phyloP scores from a whole-genome alignment of 768 basidiomycete genomes.

The Boletus vinaceobasis region DNA sequence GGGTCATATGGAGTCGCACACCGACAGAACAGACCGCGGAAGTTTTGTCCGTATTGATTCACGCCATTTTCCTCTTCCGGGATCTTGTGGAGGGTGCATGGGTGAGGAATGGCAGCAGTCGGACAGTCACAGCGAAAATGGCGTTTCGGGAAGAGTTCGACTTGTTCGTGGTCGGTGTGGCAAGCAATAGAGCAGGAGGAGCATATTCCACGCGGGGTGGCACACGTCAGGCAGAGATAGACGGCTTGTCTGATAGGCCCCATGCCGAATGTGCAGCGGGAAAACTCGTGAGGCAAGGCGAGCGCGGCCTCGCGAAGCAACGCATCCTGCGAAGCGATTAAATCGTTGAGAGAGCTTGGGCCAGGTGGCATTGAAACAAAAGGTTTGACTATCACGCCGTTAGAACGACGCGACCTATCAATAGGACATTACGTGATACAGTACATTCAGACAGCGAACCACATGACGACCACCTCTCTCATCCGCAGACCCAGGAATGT shows the following conservation, averaged over 20 bases:
- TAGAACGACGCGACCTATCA: background rate
- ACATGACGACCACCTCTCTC: too few species aligned
- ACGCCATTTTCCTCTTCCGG: slow-evolving; percentile 51
- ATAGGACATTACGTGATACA: background rate
- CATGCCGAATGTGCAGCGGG: slow-evolving; percentile 59
- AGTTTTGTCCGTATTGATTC: slow-evolving; percentile 76
- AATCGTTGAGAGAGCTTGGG: slow-evolving; percentile 37
- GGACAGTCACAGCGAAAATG: slow-evolving; percentile 85
- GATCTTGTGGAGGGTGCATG: slow-evolving; percentile 59
- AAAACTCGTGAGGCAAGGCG: slow-evolving; percentile 60
- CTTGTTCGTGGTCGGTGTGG: slow-evolving; percentile 81
- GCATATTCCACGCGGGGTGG: slow-evolving; percentile 65
- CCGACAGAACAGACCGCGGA: slow-evolving; percentile 66
- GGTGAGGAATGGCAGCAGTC: slow-evolving; percentile 54
- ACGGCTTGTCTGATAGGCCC: slow-evolving; percentile 72
- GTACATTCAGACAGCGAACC: too few species aligned
- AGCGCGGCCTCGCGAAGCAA: slow-evolving; percentile 37
- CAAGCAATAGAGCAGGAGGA: slow-evolving; percentile 84
- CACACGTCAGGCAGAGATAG: slow-evolving; percentile 77
- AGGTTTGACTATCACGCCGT: background rate
- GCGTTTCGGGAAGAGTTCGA: slow-evolving; percentile 85
- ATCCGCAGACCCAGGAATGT: too few species aligned
- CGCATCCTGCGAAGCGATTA: slow-evolving; percentile 27
- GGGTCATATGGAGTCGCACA: slow-evolving; percentile 72
- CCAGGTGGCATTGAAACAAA: background rate